Base-by-base conservation (phyloP, 257 asterid species). In the Fraxinus americana region DNA sequence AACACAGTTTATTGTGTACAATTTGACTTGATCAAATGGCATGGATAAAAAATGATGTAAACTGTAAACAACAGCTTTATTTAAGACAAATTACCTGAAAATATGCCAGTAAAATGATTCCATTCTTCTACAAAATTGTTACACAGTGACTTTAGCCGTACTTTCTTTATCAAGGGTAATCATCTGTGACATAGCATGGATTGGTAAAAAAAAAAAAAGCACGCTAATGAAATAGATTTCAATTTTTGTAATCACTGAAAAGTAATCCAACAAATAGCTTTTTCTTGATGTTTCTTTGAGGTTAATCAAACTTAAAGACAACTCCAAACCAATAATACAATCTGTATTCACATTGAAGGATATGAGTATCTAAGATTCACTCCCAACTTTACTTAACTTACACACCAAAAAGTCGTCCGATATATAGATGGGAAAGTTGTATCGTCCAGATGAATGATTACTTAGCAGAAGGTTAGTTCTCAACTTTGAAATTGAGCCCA, bases 111-210 rank as follows among this genome's bases (percentile, higher is more conserved):
- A 75, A 48, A 73, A 73, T 80, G 70, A 80, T 80, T 70, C 74
- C 34, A 80, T 21, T 83, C 67, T 52, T 74, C 79, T 76, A 41
- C 73, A 77, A 65, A 73, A 73, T 80, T 35, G 75, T 73, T 45
- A 73, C 70, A 63, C 21, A 1, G 16, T 48, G 16, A 65, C 73
- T 83, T 79, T 63, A 63, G 68, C 17, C 17, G 68, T 25, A 63
- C 67, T 25, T 21, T 63, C 34, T 63, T 73, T 73, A 69, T 74
- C 27, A 80, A 77, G 41, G 67, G 67, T 48, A 52, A 73, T 77
- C 68, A 77, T 76, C 13, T 70, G 12, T 50, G 4, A 61, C 65
- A 72, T 66, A 72, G 61, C 80, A 74, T 77, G 75, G 27, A 80
- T 77, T 63, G 76, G 69, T 35, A 9, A 69, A 43, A 71, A 45